Percentiles rank a stretch among this genome's conserved stretches.
phyloP scores from a whole-genome alignment of 1,284 basidiomycete species.

The Rhodotorula sp. region DNA sequence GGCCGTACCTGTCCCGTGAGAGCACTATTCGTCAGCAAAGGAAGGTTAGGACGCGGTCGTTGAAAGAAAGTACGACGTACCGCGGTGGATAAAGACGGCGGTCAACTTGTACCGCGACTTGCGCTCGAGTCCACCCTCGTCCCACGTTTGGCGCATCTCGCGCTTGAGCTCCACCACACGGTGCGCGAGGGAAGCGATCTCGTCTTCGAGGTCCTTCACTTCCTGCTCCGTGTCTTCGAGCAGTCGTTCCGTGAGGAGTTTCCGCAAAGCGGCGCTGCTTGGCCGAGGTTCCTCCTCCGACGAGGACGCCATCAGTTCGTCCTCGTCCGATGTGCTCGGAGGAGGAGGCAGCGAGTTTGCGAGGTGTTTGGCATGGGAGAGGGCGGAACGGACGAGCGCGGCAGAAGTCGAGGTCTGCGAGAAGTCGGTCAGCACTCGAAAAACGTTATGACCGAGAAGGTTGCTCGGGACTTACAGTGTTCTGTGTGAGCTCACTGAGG shows the following conservation, averaged over 20 bases:
- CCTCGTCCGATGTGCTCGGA: background rate
- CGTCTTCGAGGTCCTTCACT: constrained; percentile 61
- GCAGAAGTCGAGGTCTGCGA: no score
- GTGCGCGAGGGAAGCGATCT: constrained; percentile 30
- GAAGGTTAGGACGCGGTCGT: background rate
- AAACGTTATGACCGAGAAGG: no score
- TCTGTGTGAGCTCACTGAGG: constrained; percentile 61
- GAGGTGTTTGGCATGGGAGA: no score
- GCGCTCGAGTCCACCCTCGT: background rate
- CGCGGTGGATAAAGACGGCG: constrained; percentile 94
- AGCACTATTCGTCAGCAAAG: background rate
- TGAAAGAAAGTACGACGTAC: constrained; percentile 47
- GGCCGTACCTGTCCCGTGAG: constrained; percentile 47
- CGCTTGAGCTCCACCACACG: constrained; percentile 43
- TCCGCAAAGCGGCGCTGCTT: constrained; percentile 35
- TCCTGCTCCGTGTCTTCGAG: constrained; percentile 60
- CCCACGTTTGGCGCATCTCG: constrained; percentile 76
- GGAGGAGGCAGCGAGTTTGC: no score
- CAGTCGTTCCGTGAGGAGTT: constrained; percentile 56
- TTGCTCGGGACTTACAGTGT: constrained; percentile 29
- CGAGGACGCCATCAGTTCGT: background rate
- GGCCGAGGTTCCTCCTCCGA: constrained; percentile 16
- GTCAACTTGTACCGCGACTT: constrained; percentile 71
- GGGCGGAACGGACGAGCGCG: no score
- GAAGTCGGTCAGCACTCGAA: no score